These are phyloP conservation scores for Beauveria rudraprayagi DNA, from an alignment of 2,329 filamentous ascomycete species.

Conservation along the genomic window DNA sequence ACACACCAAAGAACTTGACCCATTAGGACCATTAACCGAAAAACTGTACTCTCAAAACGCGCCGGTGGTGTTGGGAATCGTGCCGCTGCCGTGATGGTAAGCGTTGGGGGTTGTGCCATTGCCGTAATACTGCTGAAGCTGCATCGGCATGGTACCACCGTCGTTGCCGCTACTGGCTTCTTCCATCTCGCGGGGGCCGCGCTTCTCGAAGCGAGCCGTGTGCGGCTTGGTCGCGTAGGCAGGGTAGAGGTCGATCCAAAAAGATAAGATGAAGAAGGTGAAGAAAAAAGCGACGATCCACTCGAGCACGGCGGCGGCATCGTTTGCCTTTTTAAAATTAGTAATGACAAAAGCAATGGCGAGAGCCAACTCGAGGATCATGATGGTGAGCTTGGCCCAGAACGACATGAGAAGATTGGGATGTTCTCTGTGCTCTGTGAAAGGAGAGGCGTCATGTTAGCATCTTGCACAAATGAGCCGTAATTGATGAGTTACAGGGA, in stretches of 20 bases:
- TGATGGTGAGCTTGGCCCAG: conserved; percentile 79
- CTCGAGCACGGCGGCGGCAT: conserved; percentile 72
- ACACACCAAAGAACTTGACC: background rate
- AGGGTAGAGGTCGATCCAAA: conserved; percentile 79
- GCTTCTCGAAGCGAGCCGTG: conserved; percentile 23
- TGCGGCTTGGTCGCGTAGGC: conserved; percentile 52
- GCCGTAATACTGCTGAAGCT: background rate
- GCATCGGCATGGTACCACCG: background rate
- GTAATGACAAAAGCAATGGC: conserved; percentile 63
- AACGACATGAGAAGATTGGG: conserved; percentile 69
- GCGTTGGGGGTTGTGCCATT: background rate
- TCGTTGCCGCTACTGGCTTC: conserved; percentile 9
- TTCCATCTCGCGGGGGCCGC: conserved; percentile 17
- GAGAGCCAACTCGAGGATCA: conserved; percentile 69
- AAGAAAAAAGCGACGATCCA: conserved; percentile 75
- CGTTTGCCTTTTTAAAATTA: conserved; percentile 40
- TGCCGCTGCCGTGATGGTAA: background rate
- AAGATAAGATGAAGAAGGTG: conserved; percentile 80
- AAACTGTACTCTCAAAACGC: background rate
- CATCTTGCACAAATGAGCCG: background rate
- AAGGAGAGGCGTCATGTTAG: background rate
- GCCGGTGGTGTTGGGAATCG: background rate
- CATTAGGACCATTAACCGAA: too few species aligned
- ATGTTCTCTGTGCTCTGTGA: conserved; percentile 61
- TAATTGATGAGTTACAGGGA: background rate